Conservation (phyloP, 2,329 filamentous ascomycete species). For the Calonectria pteridis region DNA sequence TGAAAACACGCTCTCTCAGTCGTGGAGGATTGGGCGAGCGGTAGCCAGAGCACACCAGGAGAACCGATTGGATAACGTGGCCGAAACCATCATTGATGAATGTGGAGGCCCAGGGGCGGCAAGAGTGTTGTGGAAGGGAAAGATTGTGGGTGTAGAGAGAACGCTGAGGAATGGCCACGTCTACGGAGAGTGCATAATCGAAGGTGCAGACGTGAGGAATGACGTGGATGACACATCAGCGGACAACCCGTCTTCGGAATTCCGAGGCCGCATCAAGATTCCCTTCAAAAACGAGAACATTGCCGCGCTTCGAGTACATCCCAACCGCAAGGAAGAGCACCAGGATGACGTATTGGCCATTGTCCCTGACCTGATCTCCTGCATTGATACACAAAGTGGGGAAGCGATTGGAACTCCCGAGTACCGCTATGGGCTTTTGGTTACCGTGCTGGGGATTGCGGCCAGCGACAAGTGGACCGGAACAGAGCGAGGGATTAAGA, state of each 20-base stretch:
- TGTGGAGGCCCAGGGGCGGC: constrained; percentile 66
- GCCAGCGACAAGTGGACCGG: constrained; percentile 60
- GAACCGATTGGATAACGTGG: constrained; percentile 66
- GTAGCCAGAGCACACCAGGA: constrained; percentile 63
- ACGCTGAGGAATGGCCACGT: constrained; percentile 68
- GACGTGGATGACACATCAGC: constrained; percentile 32
- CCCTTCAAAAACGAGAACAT: constrained; percentile 84
- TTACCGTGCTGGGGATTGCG: constrained; percentile 61
- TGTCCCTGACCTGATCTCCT: constrained; percentile 68
- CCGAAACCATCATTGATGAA: constrained; percentile 69
- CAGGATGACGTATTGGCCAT: constrained; percentile 61
- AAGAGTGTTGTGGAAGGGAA: constrained; percentile 72
- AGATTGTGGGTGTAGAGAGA: constrained; percentile 72
- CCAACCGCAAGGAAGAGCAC: constrained; percentile 51
- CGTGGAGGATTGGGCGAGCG: constrained; percentile 71
- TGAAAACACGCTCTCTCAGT: constrained; percentile 64
- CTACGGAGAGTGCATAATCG: constrained; percentile 70
- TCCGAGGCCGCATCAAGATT: constrained; percentile 68
- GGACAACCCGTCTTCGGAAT: constrained; percentile 32
- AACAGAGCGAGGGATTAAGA: constrained; percentile 58
- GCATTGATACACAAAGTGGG: constrained; percentile 68
- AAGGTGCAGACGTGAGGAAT: constrained; percentile 58
- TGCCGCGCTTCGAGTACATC: constrained; percentile 59
- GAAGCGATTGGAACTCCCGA: constrained; percentile 69
- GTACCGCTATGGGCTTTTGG: constrained; percentile 65